Evolutionary conservation across 176 grass and related monocot species (phyloP).

Genomic region (Luzula sylvatica): DNA sequence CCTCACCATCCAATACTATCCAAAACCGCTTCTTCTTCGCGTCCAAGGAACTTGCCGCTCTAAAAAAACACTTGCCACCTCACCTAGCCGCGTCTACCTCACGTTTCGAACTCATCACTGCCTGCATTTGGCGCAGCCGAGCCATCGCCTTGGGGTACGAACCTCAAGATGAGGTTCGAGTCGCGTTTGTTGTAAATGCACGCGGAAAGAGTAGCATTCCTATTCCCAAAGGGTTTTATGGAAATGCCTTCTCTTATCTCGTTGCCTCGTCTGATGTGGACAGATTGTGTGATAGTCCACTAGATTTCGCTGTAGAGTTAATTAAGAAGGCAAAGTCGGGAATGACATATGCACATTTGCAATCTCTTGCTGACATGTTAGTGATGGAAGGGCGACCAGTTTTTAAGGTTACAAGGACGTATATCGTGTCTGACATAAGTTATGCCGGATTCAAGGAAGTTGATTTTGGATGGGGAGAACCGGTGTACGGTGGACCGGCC

Average conservation of each 20-base stretch:
- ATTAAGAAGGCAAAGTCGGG: slow-evolving; percentile 53
- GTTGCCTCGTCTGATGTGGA: slow-evolving; percentile 35
- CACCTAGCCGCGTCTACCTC: not conserved
- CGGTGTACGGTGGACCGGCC: slow-evolving; percentile 46
- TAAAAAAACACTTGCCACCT: not conserved
- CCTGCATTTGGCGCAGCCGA: slow-evolving; percentile 56
- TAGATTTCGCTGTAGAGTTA: slow-evolving; percentile 43
- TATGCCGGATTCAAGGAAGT: slow-evolving; percentile 51
- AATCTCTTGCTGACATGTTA: slow-evolving; percentile 57
- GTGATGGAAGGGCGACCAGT: slow-evolving; percentile 29
- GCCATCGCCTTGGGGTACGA: slow-evolving; percentile 35
- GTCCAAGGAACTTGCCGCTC: slow-evolving; percentile 7
- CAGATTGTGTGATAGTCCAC: slow-evolving; percentile 23
- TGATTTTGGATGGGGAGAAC: slow-evolving; percentile 61
- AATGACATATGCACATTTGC: slow-evolving; percentile 51
- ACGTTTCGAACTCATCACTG: slow-evolving; percentile 57
- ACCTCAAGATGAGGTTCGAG: slow-evolving; percentile 38
- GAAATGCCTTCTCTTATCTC: slow-evolving; percentile 61
- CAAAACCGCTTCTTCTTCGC: slow-evolving; percentile 21
- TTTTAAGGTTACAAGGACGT: slow-evolving; percentile 28
- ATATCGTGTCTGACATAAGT: slow-evolving; percentile 63
- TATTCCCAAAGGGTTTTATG: slow-evolving; percentile 53
- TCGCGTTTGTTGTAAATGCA: slow-evolving; percentile 56
- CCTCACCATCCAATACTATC: not conserved
- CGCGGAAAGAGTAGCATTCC: slow-evolving; percentile 25